Conservation (phyloP, 805 yeast genomes). For the Wickerhamiella alocasiicola region DNA sequence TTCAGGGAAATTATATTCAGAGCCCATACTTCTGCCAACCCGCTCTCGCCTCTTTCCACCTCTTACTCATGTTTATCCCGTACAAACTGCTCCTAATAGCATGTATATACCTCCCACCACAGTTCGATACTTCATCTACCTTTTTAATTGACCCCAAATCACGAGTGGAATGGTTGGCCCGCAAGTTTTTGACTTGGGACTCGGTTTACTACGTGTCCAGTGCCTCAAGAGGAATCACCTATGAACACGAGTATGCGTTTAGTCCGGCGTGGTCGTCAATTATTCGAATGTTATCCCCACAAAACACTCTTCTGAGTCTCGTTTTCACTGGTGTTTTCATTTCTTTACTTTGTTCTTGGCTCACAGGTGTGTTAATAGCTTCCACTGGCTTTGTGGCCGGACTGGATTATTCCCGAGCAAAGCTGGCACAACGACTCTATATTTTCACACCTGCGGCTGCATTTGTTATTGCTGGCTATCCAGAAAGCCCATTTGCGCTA, state of each 20-base stretch:
- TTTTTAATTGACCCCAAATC: slow-evolving; percentile 24
- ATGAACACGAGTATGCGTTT: slow-evolving; percentile 86
- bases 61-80: slow-evolving; percentile 12
- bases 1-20: too few relatives aligned
- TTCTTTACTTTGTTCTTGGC: slow-evolving; percentile 31
- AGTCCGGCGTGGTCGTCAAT: slow-evolving; percentile 63
- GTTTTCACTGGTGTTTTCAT: slow-evolving; percentile 38
- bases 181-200: slow-evolving; percentile 64
- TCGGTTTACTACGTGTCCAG: slow-evolving; percentile 59
- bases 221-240: slow-evolving; percentile 39
- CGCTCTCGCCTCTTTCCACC: too few relatives aligned
- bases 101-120: slow-evolving; percentile 31
- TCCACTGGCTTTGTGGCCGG: slow-evolving; percentile 1
- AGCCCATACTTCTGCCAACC: too few relatives aligned
- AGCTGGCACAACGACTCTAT: slow-evolving; percentile 35
- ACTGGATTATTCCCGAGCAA: slow-evolving; percentile 21
- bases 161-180: slow-evolving; percentile 15
- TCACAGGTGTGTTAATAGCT: background rate
- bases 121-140: slow-evolving; percentile 39
- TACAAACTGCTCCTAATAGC: slow-evolving; percentile 29
- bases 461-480: slow-evolving; percentile 58
- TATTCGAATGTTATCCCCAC: slow-evolving; percentile 23
- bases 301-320: slow-evolving; percentile 20
- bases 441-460: slow-evolving; percentile 69
- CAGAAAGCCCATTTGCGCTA: slow-evolving; percentile 61